Evolutionary conservation across 108 stramenopile species (phyloP).

Genomic region (Chaetoceros tenuissimus): DNA sequence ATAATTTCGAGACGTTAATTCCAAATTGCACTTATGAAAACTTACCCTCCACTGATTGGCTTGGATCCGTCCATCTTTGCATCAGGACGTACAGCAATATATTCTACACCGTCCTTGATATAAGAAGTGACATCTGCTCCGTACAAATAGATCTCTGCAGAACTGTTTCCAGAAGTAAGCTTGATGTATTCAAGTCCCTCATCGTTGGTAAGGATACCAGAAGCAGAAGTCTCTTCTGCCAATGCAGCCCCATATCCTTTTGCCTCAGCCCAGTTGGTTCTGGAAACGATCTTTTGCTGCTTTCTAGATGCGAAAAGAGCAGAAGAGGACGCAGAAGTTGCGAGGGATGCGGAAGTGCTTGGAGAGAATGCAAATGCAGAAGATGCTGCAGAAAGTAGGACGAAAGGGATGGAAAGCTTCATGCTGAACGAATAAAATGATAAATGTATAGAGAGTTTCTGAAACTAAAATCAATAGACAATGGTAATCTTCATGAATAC

Average conservation of each 20-base stretch:
- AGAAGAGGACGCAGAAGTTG: background rate
- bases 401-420: background rate
- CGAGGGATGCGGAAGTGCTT: background rate
- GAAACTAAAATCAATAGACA: too few species aligned
- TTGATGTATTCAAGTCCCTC: conserved; percentile 73
- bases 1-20: too few species aligned
- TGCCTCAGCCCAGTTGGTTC: conserved; percentile 25
- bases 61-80: conserved; percentile 96
- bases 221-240: conserved; percentile 11
- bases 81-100: conserved; percentile 92
- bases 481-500: too few species aligned
- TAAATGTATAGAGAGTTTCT: too few species aligned
- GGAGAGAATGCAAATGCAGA: background rate
- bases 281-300: conserved; percentile 17
- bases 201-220: conserved; percentile 20
- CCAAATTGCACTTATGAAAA: too few species aligned
- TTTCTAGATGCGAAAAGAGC: conserved; percentile 15
- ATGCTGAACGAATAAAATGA: background rate
- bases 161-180: conserved; percentile 52
- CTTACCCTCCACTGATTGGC: conserved; percentile 94
- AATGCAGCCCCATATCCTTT: conserved; percentile 17
- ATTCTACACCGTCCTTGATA: conserved; percentile 70
- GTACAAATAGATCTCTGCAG: conserved; percentile 59
- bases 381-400: background rate
- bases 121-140: conserved; percentile 79